Base-by-base conservation (phyloP, 2,329 filamentous ascomycete genomes). In the Paramyrothecium roridum region DNA sequence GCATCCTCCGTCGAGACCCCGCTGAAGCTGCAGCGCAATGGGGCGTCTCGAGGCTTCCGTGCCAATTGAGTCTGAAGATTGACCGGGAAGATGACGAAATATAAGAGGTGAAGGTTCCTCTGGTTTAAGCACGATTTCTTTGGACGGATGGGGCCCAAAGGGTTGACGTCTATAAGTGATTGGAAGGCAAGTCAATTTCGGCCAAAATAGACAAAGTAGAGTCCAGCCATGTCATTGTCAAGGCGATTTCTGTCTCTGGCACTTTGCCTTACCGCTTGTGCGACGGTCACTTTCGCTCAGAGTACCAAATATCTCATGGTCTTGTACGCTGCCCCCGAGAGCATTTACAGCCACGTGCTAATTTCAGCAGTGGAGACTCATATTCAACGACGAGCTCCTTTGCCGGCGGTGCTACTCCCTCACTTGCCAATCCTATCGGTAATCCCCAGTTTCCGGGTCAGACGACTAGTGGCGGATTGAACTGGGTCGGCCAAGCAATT, bases 401-500 rank as follows among this genome's bases (percentile, higher is more conserved):
- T 34, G 49, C 49, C 3, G 49, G 49, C 10, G 49, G 49, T 20
- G 33, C 49, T 19, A 8, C 26, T 19, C 49, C 49, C 20, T 51
- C 1, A 2, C 26, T 53, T 3, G 49, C 45, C 2, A 58, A 55
- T 2, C 61, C 60, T 1, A 59, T 63, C 10, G 61, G 60, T 1
- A 63, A 63, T 49, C 60, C 60, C 3, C 26, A 51, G n/a, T 51
- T 51, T 19, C 49, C 49, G 16, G 61, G 61, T 1, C 61, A 61
- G 23, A 63, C 61, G 16, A 63, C 61, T 2, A 56, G 54, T 19
- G 59, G 53, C 19, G 60, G 61, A 7, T 47, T 63, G 1, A 63
- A 63, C 20, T 63, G 61, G 61, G 61, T 62, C 2, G 61, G 61
- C 22, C 54, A 63, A 22, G 53, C 56, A 7, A 60, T 59, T 1